phyloP scores from a whole-genome alignment of 1,139 yeast species.

The Wickerhamomyces sp. region DNA sequence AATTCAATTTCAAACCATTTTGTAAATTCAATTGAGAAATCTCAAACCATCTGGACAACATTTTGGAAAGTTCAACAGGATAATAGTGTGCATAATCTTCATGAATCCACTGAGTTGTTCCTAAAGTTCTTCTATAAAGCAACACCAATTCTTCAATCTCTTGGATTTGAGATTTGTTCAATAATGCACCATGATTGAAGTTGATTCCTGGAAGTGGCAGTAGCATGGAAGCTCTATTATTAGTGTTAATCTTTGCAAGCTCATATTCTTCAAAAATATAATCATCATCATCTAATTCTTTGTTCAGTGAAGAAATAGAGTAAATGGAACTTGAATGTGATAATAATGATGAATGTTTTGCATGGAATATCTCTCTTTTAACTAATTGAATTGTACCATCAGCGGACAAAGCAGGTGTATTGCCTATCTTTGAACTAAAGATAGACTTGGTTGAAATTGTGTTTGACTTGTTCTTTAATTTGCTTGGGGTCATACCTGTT shows the following conservation, averaged over 20 bases:
- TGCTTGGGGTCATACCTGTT: slow-evolving; percentile 22
- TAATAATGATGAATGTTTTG: slow-evolving; percentile 24
- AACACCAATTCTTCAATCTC: slow-evolving; percentile 28
- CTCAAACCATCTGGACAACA: slow-evolving; percentile 34
- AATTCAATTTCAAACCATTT: slow-evolving; percentile 17
- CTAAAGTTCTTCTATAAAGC: slow-evolving; percentile 23
- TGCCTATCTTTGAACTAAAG: not conserved
- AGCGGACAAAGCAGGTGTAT: slow-evolving; percentile 10
- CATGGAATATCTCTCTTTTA: slow-evolving; percentile 33
- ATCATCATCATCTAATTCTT: slow-evolving; percentile 30
- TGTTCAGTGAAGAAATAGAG: slow-evolving; percentile 26
- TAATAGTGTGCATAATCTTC: slow-evolving; percentile 15
- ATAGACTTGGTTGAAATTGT: not conserved
- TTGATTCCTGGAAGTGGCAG: slow-evolving; percentile 30
- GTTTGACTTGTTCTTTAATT: slow-evolving; percentile 19
- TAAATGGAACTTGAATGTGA: slow-evolving; percentile 26
- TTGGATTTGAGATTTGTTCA: slow-evolving; percentile 27
- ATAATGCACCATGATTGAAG: slow-evolving; percentile 25
- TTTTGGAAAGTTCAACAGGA: slow-evolving; percentile 25
- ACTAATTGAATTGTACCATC: slow-evolving; percentile 36
- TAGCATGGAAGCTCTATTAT: slow-evolving; percentile 25
- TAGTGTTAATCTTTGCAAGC: slow-evolving; percentile 28
- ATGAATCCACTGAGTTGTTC: slow-evolving; percentile 18
- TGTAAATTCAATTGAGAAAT: slow-evolving; percentile 25
- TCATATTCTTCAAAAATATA: slow-evolving; percentile 34